Percentiles rank a stretch among this genome's conserved stretches.
Conservation (phyloP, 768 basidiomycete genomes). For the Daedalea quercina region DNA sequence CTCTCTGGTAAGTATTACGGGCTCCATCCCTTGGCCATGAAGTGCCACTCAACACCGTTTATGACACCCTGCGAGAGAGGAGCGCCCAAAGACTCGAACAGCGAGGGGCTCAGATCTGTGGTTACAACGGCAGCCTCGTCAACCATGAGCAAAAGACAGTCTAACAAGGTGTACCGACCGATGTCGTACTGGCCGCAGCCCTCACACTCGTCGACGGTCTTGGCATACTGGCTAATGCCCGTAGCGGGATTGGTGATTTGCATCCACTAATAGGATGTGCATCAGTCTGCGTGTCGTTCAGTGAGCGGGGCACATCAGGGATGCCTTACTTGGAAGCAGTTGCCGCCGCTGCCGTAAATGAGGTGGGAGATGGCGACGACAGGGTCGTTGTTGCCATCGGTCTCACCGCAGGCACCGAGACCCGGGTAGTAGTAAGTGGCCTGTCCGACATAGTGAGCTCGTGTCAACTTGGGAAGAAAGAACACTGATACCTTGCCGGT, state of each 20-base stretch:
- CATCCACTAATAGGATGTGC: constrained; percentile 51
- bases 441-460: background rate
- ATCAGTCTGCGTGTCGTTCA: background rate
- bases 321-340: constrained; percentile 37
- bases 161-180: constrained; percentile 48
- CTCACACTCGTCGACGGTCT: constrained; percentile 51
- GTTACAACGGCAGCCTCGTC: background rate
- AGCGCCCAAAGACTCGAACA: background rate
- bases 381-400: constrained; percentile 39
- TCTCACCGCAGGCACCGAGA: constrained; percentile 57
- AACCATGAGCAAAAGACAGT: background rate
- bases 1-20: too few species aligned
- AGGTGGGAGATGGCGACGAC: constrained; percentile 56
- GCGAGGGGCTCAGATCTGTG: background rate
- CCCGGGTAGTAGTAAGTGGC: constrained; percentile 53
- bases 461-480: background rate
- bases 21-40: too few species aligned
- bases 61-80: too few species aligned
- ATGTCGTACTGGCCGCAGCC: constrained; percentile 46
- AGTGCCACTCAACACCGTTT: too few species aligned
- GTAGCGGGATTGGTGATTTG: constrained; percentile 52
- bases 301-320: background rate
- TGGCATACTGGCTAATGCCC: constrained; percentile 42
- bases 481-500: constrained; percentile 44
- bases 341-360: constrained; percentile 46